Evolutionary conservation across 371 early-diverging fungal species (phyloP), one percentile per base, ranked within the genome.

Genomic region (Enteropsectra breve): DNA sequence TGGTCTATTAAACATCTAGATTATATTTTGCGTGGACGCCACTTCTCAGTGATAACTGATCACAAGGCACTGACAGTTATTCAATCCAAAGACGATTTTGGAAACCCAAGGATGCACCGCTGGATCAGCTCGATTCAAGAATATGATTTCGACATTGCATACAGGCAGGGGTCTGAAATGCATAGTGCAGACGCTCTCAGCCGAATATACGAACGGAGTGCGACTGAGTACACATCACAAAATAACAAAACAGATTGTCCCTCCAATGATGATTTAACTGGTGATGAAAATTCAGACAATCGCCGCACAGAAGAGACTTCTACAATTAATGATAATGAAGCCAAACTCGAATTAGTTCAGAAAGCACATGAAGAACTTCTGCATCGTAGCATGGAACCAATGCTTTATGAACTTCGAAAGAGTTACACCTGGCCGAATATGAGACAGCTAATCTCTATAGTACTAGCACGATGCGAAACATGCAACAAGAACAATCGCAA

Each of bases 41-140:
- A 29, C 43, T 75, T 72, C 47, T 43, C n/a, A 36, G 15, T 75
- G 28, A 55, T 38, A 45, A 72, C 72, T 1, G 75, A 75, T 46
- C 72, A 75, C 40, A 75, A 68, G 60, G 63, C 73, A 24, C n/a
- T 72, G 57, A 29, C 1, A 34, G 13, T 47, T 13, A 49, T 66
- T 1, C 48, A 23, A 68, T 55, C 57, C 26, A 75, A 69, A 40
- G 36, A 11, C 29, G 29, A 48, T 11, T 68, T 68, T 38, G 30
- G 40, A 52, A 59, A 58, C 21, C 3, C 2, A 24, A 69, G 67
- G 61, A 28, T 72, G 38, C 33, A 63, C 4, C 69, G 72, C 43
- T 62, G 56, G 69, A 8, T 43, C n/a, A 59, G 68, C 23, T 45
- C 37, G 21, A 32, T 73, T 33, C 32, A 45, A 37, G 28, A 40